Evolutionary conservation across 208 protist genomes (phyloP), one percentile per base, ranked within the genome.

Genomic region (Spironucleus salmonicida): DNA sequence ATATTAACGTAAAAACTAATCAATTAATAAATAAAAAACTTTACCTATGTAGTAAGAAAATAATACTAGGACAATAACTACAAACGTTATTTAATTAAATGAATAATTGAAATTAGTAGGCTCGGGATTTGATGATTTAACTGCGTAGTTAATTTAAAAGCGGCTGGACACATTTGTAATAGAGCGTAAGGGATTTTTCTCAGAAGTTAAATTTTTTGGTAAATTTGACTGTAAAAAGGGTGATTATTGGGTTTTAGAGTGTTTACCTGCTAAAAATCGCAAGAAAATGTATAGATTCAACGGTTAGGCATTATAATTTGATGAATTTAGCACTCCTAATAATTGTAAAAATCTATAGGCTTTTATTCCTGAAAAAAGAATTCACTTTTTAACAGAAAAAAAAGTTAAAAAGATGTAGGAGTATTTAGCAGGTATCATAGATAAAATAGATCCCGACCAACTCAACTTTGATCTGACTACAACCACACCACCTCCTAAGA

Each of bases 121-220:
- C 2, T 11, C 13, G 34, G 64, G 64, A 32, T 49, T 71, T 71
- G 64, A 71, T 38, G 32, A 40, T 11, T 11, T 45, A 32, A 71
- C 64, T n/a, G 64, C 64, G 2, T 71, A 19, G 11, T 30, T 71
- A n/a, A n/a, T 71, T n/a, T 35, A 71, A 49, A 71, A 71, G 40
- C 11, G 34, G 15, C 13, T 71, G 7, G 11, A 29, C 45, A 11
- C 13, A 45, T 71, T 71, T n/a, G 64, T 15, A 38, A 15, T 23
- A 23, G 34, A 71, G 32, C 7, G 64, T 19, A n/a, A 38, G 15
- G 64, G 64, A n/a, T 57, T n/a, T 15, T 71, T 57, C n/a, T 23
- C 32, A 32, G 2, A 49, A 32, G 45, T 71, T 38, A 15, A 11
- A 29, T 71, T 71, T 35, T 71, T 71, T 45, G 64, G 64, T 32